Base-by-base conservation (phyloP, 2,329 filamentous ascomycete species). In the Colletotrichum aenigma region DNA sequence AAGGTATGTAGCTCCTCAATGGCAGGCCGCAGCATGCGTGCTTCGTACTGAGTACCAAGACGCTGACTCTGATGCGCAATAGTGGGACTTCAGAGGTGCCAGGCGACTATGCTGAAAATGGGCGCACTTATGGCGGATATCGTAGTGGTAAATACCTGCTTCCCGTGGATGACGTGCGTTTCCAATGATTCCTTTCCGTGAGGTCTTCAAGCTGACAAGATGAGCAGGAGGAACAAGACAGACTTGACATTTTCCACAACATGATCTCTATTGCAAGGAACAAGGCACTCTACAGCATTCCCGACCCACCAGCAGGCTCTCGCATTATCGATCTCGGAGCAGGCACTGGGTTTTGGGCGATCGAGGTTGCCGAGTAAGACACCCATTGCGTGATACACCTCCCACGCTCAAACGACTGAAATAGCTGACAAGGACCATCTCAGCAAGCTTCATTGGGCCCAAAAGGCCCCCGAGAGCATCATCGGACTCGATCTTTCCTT, bases 291-390 rank as follows among this genome's bases (percentile, higher is more conserved):
- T 83, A 48, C 26, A 70, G 76, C 15, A 26, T 26, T 73, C 77
- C 64, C 62, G 77, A 38, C 30, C 71, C 55, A 74, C 79, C 32
- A 71, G 68, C 71, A 78, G 81, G 43, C 43, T 48, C 81, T 34
- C 84, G 86, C 66, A 88, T 94, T 64, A 82, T 94, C 56, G 92
- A 94, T 80, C 82, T 98, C 70, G 96, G 96, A 56, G 96, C 94
- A 77, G 96, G 96, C 24, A 98, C 95, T 1, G 96, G 95, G 52
- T 96, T 98, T 76, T 98, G 96, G 96, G 92, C 94, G 55, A 94
- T 97, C 79, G 94, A 96, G 79, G 94, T 98, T 85, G 94, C 94
- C 77, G 93, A 94, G 90, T 95, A 87, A 86, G 91, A 83, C 16
- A 48, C 30, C 55, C 30, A 43, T 43, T n/a, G 32, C 21, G 43